A percentile compares a stretch with the other conserved stretches of the same genome.
Conservation (phyloP, 164 flowering plant genomes). For the Stephania cephalantha region DNA sequence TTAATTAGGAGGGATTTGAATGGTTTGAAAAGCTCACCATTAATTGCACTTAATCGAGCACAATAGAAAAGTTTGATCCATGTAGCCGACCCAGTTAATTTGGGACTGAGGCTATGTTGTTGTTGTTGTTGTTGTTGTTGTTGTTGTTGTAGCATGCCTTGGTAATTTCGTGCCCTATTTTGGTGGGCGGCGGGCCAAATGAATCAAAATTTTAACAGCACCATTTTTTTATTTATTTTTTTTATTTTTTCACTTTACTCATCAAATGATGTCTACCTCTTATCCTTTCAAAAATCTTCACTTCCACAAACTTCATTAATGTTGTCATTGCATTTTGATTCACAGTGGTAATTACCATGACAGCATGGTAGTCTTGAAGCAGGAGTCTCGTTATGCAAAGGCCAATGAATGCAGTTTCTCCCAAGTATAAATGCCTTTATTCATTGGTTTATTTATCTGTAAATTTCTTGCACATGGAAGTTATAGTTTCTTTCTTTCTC, state of each 20-base stretch:
- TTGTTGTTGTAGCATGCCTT: background rate
- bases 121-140: too few species aligned
- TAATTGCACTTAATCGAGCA: too few species aligned
- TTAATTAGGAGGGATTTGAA: too few species aligned
- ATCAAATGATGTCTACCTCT: background rate
- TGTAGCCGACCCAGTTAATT: too few species aligned
- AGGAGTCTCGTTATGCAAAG: slow-evolving; percentile 71
- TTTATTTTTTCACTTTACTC: background rate
- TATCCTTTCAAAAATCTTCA: background rate
- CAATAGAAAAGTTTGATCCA: too few species aligned
- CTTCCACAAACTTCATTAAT: background rate
- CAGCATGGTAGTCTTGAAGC: slow-evolving; percentile 83
- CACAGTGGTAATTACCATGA: slow-evolving; percentile 72
- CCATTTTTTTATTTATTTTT: background rate
- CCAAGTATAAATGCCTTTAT: slow-evolving; percentile 39
- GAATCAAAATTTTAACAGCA: background rate
- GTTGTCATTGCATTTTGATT: background rate
- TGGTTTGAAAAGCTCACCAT: too few species aligned
- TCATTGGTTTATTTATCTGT: background rate
- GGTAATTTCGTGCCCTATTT: background rate
- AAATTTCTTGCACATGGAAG: background rate
- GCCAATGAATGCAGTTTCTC: slow-evolving; percentile 64
- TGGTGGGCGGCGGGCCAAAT: background rate
- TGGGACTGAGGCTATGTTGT: too few species aligned
- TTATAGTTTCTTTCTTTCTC: background rate